Evolutionary conservation across 2,329 filamentous ascomycete genomes (phyloP).

Genomic region (Exophiala sp.): DNA sequence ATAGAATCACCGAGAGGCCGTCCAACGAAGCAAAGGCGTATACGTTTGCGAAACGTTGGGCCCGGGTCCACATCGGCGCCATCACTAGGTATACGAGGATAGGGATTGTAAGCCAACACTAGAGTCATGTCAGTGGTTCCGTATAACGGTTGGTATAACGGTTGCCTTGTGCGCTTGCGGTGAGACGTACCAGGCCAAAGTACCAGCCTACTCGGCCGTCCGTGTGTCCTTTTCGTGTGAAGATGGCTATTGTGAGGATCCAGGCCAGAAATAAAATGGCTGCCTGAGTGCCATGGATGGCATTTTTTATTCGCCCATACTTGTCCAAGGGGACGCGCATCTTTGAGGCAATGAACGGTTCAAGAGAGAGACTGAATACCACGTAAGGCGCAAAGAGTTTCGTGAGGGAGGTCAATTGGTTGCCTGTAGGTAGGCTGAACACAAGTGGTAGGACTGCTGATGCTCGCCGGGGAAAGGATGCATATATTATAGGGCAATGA

Average conservation of each 20-base stretch:
- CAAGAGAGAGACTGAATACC: too few relatives aligned
- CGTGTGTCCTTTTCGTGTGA: slow-evolving; percentile 49
- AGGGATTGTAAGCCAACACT: slow-evolving; percentile 57
- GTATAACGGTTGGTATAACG: neutral
- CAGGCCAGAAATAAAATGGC: slow-evolving; percentile 54
- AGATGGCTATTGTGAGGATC: slow-evolving; percentile 53
- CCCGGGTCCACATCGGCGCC: slow-evolving; percentile 56
- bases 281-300: slow-evolving; percentile 49
- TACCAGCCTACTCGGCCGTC: slow-evolving; percentile 53
- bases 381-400: too few relatives aligned
- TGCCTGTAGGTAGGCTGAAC: too few relatives aligned
- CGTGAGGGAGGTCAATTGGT: too few relatives aligned
- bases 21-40: slow-evolving; percentile 56
- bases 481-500: neutral
- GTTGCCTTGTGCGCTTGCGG: too few relatives aligned
- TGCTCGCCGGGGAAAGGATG: neutral
- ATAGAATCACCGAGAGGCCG: slow-evolving; percentile 49
- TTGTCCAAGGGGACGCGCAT: slow-evolving; percentile 27
- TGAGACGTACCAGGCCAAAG: slow-evolving; percentile 39
- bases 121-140: neutral
- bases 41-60: slow-evolving; percentile 53
- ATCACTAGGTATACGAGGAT: slow-evolving; percentile 55
- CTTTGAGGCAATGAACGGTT: neutral
- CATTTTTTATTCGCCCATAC: slow-evolving; percentile 52
- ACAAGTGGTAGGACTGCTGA: neutral